Conservation (phyloP, 73 alveolate genomes). For the Stentor coeruleus region DNA sequence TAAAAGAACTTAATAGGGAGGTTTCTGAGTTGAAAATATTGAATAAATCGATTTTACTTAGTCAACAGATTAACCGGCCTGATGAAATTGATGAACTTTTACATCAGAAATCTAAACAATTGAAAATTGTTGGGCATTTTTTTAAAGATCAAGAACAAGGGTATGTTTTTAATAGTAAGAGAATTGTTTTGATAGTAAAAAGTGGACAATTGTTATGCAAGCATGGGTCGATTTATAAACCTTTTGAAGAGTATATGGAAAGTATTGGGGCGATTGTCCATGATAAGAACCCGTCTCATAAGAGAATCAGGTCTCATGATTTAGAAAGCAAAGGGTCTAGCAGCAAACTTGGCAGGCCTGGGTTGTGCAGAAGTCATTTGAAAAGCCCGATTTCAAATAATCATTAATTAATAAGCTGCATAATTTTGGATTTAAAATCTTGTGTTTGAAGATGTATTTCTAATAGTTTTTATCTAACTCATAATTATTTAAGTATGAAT, state of each 20-base stretch:
- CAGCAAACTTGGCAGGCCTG: too few relatives aligned
- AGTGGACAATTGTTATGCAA: background rate
- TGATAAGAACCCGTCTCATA: background rate
- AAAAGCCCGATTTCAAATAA: too few relatives aligned
- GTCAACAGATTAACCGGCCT: background rate
- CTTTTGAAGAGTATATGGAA: background rate
- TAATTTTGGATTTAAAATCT: too few relatives aligned
- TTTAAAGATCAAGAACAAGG: background rate
- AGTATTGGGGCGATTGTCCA: background rate
- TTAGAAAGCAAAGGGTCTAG: too few relatives aligned
- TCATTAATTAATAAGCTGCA: too few relatives aligned
- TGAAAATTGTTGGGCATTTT: background rate
- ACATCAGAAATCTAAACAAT: background rate
- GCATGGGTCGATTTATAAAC: background rate
- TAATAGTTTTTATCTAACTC: background rate
- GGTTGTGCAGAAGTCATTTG: too few relatives aligned
- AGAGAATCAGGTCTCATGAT: background rate
- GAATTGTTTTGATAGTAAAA: background rate
- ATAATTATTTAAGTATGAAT: conserved; percentile 12
- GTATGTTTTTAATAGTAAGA: background rate
- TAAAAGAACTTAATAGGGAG: background rate
- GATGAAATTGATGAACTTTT: background rate
- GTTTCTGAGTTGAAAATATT: background rate
- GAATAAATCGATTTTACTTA: background rate
- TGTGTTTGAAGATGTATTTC: too few relatives aligned